Evolutionary conservation across 345 rosid genomes (phyloP).

Genomic region (Eucalyptus virginea): DNA sequence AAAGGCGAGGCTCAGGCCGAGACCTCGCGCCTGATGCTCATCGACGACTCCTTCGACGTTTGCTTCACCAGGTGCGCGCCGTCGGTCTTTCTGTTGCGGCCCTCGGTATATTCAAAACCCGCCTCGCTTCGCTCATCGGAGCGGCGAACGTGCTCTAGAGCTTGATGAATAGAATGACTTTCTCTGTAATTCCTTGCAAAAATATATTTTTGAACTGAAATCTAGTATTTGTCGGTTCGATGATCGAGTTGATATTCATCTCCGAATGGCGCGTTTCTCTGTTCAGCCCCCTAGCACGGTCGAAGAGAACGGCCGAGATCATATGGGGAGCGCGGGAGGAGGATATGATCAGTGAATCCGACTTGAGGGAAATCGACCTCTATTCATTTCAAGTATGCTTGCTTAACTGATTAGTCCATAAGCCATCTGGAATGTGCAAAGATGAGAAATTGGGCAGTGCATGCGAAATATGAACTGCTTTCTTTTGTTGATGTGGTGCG

Average conservation of each 20-base stretch:
- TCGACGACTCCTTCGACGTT: constrained; percentile 59
- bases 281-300: constrained; percentile 66
- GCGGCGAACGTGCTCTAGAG: background rate
- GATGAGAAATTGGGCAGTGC: background rate
- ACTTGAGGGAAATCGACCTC: constrained; percentile 86
- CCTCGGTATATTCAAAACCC: background rate
- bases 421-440: background rate
- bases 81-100: background rate
- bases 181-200: background rate
- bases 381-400: constrained; percentile 73
- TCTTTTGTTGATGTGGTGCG: background rate
- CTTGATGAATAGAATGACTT: background rate
- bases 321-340: constrained; percentile 65
- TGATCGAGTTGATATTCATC: background rate
- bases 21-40: constrained; percentile 84
- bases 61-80: constrained; percentile 65
- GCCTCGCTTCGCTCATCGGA: background rate
- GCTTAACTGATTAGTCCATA: background rate
- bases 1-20: constrained; percentile 92
- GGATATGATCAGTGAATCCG: constrained; percentile 45
- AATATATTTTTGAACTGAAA: background rate
- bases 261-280: background rate
- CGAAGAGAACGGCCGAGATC: constrained; percentile 80
- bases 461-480: background rate
- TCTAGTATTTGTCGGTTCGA: fast-evolving